These are phyloP conservation scores for Candida broadrunensis DNA, from an alignment of 805 yeast genomes.

Conservation along the genomic window DNA sequence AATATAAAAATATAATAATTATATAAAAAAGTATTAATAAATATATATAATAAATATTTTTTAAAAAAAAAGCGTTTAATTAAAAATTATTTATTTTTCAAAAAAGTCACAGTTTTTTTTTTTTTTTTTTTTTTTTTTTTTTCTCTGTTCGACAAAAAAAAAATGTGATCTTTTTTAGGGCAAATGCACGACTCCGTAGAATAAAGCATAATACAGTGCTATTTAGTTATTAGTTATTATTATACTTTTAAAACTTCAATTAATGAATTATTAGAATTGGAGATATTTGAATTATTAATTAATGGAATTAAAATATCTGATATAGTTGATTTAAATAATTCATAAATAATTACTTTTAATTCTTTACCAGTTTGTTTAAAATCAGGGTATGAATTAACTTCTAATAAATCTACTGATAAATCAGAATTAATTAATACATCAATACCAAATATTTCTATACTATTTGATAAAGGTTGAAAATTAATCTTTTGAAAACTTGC, in stretches of 20 bases:
- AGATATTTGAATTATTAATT: constrained; percentile 6
- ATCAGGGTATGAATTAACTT: constrained; percentile 93
- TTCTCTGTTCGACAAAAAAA: no score
- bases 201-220: no score
- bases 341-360: constrained; percentile 62
- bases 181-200: no score
- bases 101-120: no score
- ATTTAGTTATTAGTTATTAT: no score
- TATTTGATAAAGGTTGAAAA: constrained; percentile 76
- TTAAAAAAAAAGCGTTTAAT: no score
- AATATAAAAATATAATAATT: no score
- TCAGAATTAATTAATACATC: constrained; percentile 75
- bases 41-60: no score
- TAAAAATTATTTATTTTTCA: no score
- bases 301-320: constrained; percentile 49
- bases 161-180: no score
- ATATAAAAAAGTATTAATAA: no score
- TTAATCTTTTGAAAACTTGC: constrained; percentile 83
- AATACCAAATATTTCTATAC: constrained; percentile 84
- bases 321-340: constrained; percentile 59
- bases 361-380: constrained; percentile 91
- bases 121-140: no score
- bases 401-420: constrained; percentile 59
- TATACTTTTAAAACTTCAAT: constrained; percentile 36
- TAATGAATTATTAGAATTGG: constrained; percentile 14